These are phyloP conservation scores for Fusarium transvaalense DNA, from an alignment of 2,329 filamentous ascomycete species.

Conservation along the genomic window DNA sequence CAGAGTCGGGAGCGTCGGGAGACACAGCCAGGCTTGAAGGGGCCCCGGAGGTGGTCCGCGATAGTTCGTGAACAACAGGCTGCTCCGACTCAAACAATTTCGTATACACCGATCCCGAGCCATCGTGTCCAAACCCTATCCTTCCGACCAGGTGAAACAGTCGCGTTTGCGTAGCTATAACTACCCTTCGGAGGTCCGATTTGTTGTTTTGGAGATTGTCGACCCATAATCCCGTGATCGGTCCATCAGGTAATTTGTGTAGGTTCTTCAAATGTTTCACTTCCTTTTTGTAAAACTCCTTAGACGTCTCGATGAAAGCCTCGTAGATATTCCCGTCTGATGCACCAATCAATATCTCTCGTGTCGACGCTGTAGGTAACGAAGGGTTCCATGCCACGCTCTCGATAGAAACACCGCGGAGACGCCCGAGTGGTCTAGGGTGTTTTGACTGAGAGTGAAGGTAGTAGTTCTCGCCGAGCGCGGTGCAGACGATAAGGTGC, in stretches of 20 bases:
- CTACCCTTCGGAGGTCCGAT: slow-evolving; percentile 78
- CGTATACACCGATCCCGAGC: slow-evolving; percentile 86
- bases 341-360: slow-evolving; percentile 92
- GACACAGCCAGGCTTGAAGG: slow-evolving; percentile 78
- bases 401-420: slow-evolving; percentile 90
- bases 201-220: slow-evolving; percentile 78
- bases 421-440: slow-evolving; percentile 81
- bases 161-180: slow-evolving; percentile 82
- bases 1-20: slow-evolving; percentile 74
- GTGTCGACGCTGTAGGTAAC: slow-evolving; percentile 89
- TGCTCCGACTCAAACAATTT: slow-evolving; percentile 89
- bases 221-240: slow-evolving; percentile 87
- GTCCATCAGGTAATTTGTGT: slow-evolving; percentile 84
- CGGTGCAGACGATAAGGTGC: slow-evolving; percentile 91
- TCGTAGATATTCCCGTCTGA: slow-evolving; percentile 97
- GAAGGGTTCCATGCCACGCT: slow-evolving; percentile 95
- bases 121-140: slow-evolving; percentile 80
- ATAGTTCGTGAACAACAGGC: slow-evolving; percentile 79
- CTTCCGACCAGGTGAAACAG: slow-evolving; percentile 86
- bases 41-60: slow-evolving; percentile 67
- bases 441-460: slow-evolving; percentile 94
- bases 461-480: slow-evolving; percentile 96
- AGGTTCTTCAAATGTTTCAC: slow-evolving; percentile 91
- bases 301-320: slow-evolving; percentile 91
- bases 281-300: slow-evolving; percentile 94